phyloP scores from a whole-genome alignment of 1,284 basidiomycete species.

The Malassezia dermatis region DNA sequence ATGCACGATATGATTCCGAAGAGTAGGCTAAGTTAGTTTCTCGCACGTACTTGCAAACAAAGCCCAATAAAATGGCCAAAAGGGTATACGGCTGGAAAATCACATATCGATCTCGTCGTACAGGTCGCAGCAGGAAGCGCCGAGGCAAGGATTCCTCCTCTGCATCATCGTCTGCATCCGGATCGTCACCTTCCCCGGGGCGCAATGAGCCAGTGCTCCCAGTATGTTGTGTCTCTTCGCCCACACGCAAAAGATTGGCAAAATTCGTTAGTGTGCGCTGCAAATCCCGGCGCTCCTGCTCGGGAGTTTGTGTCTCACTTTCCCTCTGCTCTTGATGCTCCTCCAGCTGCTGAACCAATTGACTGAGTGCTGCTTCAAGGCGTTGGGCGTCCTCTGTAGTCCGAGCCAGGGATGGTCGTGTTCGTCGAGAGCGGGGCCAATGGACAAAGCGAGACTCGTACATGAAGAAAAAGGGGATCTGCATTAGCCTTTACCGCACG shows the following conservation, averaged over 20 bases:
- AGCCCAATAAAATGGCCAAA: conserved; percentile 4
- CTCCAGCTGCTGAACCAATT: not conserved
- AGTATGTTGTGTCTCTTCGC: not conserved
- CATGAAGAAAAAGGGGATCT: conserved; percentile 19
- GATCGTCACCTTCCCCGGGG: not conserved
- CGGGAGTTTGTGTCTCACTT: not conserved
- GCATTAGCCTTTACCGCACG: not conserved
- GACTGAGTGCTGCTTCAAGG: not conserved
- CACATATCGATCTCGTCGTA: not conserved
- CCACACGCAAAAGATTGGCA: not conserved
- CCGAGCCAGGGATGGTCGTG: not conserved
- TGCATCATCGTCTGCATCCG: conserved; percentile 1
- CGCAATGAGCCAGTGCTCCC: not conserved
- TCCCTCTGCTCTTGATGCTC: not conserved
- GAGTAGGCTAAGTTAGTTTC: conserved; percentile 3
- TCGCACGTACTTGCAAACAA: conserved; percentile 7
- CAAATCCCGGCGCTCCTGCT: not conserved
- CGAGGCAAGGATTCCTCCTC: not conserved
- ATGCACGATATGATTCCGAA: conserved; percentile 11
- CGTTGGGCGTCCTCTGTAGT: not conserved
- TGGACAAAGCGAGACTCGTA: not conserved
- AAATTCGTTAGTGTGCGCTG: not conserved
- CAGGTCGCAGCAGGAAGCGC: not conserved
- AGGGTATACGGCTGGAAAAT: conserved; percentile 10
- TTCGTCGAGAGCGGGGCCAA: not conserved